Base-by-base conservation (phyloP, 805 yeast species). In the Nakazawaea wickerhamii region DNA sequence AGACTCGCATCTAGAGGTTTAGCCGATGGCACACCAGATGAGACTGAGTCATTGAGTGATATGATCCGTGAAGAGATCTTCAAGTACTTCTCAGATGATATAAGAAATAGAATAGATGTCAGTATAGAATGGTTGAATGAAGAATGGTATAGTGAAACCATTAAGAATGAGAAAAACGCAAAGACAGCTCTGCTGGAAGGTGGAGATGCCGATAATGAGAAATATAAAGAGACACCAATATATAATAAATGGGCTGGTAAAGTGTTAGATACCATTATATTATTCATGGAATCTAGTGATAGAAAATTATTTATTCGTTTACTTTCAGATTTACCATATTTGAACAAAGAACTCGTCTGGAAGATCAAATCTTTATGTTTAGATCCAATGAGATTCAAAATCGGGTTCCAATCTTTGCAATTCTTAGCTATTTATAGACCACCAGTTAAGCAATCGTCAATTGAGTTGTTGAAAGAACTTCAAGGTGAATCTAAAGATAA, bases 61-160 rank as follows among this genome's bases (percentile, higher is more conserved):
- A 57, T 78, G 46, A 75, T 91, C 10, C 71, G 96, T 51, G 77
- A 74, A 18, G 76, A 87, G 18, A 64, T 93, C 9, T 81, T 83
- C 47, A 78, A 80, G 14, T 85, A 83, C 56, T 81, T 88, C 43
- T 68, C 86, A 53, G 80, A 73, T 9, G 86, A 84, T 55, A 79
- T 90, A 52, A 83, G 83, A 43, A 69, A 67, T 8, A 68, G 91
- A 27, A 71, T 90, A 10, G 95, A 86, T 45, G 63, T 82, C 27
- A 79, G 88, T 15, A 79, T 91, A 30, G 89, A 84, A 48, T 93
- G 99, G 99, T 65, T 93, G 43, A 90, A 84, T 54, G 99, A 93
- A 62, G 99, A 93, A 60, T 93, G 96, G 95, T 81, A 77, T 63
- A 68, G 77, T 38, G 85, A 81, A 54, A 64, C 55, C 44, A 73